phyloP scores from a whole-genome alignment of 1,139 yeast species.

The Sugiyamaella xylanicola region DNA sequence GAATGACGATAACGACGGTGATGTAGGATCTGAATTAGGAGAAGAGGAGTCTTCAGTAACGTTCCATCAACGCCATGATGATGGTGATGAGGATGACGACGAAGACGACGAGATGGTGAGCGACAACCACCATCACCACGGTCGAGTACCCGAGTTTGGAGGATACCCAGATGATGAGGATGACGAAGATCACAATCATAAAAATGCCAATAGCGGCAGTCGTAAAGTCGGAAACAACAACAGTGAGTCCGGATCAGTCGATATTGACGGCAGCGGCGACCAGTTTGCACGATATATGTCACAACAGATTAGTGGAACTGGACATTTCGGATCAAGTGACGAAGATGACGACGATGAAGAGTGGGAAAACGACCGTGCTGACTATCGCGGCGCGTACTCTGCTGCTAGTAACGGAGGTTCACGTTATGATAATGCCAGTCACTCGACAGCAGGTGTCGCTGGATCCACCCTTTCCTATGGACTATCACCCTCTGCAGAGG shows the following conservation, averaged over 20 bases:
- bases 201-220: background rate
- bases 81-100: slow-evolving; percentile 27
- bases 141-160: slow-evolving; percentile 19
- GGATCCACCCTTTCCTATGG: slow-evolving; percentile 1
- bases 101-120: slow-evolving; percentile 30
- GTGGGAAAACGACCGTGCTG: slow-evolving; percentile 29
- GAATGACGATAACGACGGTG: slow-evolving; percentile 41
- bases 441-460: background rate
- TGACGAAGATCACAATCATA: slow-evolving; percentile 21
- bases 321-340: slow-evolving; percentile 44
- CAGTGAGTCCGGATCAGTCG: slow-evolving; percentile 4
- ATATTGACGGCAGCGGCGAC: slow-evolving; percentile 33
- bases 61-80: slow-evolving; percentile 45
- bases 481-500: slow-evolving; percentile 23
- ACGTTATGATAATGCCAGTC: background rate
- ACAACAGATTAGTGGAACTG: slow-evolving; percentile 57
- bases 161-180: slow-evolving; percentile 26
- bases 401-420: background rate
- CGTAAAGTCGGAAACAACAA: background rate
- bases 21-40: slow-evolving; percentile 49
- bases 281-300: slow-evolving; percentile 81
- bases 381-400: slow-evolving; percentile 9
- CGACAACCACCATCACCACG: slow-evolving; percentile 26
- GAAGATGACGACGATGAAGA: slow-evolving; percentile 53
- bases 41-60: slow-evolving; percentile 53